phyloP scores from a whole-genome alignment of 2,329 filamentous ascomycete species.

The Aspergillus sp. region DNA sequence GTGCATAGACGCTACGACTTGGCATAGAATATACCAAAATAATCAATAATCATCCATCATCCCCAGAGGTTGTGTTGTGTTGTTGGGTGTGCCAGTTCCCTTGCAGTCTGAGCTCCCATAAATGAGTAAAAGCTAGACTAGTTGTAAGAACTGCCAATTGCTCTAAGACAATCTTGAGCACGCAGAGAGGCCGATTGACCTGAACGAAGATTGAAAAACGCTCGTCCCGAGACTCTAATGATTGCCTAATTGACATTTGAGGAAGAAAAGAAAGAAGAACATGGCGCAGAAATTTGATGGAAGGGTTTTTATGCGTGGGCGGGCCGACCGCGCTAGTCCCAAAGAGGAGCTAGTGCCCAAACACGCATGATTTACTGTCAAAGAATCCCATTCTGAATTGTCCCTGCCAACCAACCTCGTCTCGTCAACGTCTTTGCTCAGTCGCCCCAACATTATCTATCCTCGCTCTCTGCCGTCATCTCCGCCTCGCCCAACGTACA shows the following conservation, averaged over 20 bases:
- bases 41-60: background rate
- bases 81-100: slow-evolving; percentile 40
- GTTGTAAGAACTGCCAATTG: slow-evolving; percentile 69
- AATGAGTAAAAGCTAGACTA: slow-evolving; percentile 61
- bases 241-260: slow-evolving; percentile 70
- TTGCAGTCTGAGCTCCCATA: slow-evolving; percentile 55
- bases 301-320: slow-evolving; percentile 25
- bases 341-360: slow-evolving; percentile 28
- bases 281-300: slow-evolving; percentile 29
- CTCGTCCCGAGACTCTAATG: slow-evolving; percentile 99
- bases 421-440: background rate
- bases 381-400: background rate
- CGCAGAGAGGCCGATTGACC: slow-evolving; percentile 80
- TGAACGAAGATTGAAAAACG: slow-evolving; percentile 80
- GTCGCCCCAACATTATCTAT: background rate
- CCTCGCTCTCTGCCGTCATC: background rate
- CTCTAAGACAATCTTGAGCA: slow-evolving; percentile 98
- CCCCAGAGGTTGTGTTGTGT: too few relatives aligned
- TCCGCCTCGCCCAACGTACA: background rate
- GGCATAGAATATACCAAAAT: background rate
- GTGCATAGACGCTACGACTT: background rate
- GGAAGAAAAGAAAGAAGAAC: slow-evolving; percentile 50
- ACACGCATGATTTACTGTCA: slow-evolving; percentile 24
- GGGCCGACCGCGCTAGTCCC: slow-evolving; percentile 29
- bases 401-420: background rate